phyloP scores from a whole-genome alignment of 371 early-diverging fungal genomes.

The Catenaria anguillulae region DNA sequence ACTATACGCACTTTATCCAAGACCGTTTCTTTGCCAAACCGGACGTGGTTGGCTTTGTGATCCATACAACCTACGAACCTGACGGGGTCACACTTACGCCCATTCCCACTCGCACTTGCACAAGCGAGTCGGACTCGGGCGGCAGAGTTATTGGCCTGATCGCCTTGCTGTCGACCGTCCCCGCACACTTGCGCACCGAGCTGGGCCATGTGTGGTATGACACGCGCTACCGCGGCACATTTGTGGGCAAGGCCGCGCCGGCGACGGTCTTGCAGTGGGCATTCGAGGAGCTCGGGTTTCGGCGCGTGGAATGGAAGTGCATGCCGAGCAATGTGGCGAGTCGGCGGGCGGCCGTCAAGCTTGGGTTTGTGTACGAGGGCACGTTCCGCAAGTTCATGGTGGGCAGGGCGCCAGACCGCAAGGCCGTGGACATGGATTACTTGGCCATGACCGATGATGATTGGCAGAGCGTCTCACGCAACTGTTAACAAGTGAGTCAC shows the following conservation, averaged over 20 bases:
- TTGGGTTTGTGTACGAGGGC: background rate
- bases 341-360: background rate
- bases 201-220: background rate
- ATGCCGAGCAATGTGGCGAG: background rate
- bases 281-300: background rate
- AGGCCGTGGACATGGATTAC: background rate
- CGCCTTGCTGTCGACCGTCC: background rate
- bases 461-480: too few relatives aligned
- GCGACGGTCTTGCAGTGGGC: background rate
- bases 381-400: background rate
- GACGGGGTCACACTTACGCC: too few relatives aligned
- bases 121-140: too few relatives aligned
- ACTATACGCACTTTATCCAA: too few relatives aligned
- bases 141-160: background rate
- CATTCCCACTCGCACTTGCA: too few relatives aligned
- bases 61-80: too few relatives aligned
- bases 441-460: background rate
- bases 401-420: background rate
- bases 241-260: background rate
- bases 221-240: background rate
- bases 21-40: too few relatives aligned
- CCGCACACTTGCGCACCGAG: background rate
- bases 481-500: too few relatives aligned
- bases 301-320: background rate
- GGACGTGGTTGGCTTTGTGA: too few relatives aligned